Evolutionary conservation across 495 filamentous ascomycete species (phyloP).

Genomic region (Collariella sp.): DNA sequence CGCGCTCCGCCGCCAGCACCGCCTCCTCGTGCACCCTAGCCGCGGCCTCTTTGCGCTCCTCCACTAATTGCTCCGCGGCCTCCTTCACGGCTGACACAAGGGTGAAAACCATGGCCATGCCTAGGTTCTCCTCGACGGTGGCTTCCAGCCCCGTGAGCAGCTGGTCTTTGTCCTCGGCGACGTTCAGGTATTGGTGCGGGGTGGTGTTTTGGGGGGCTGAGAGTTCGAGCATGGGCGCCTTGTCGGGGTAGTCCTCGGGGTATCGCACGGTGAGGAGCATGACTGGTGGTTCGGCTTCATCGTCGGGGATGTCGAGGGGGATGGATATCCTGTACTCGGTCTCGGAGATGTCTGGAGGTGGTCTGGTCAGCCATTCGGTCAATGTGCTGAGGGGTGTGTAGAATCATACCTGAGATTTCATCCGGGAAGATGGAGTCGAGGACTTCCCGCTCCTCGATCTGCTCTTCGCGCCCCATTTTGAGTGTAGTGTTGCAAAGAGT

Average conservation of each 20-base stretch:
- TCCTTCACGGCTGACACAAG: conserved; percentile 83
- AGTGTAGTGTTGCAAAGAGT: not conserved
- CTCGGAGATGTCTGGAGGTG: conserved; percentile 65
- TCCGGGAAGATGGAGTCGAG: conserved; percentile 97
- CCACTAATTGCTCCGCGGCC: conserved; percentile 68
- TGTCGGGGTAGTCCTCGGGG: conserved; percentile 79
- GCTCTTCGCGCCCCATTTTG: conserved; percentile 87
- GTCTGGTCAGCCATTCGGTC: not conserved
- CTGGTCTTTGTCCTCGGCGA: conserved; percentile 54
- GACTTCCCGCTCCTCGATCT: conserved; percentile 91
- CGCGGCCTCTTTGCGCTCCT: conserved; percentile 53
- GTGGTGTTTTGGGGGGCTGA: conserved; percentile 59
- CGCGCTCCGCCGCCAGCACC: conserved; percentile 65
- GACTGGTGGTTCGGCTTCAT: conserved; percentile 47
- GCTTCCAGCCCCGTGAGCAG: conserved; percentile 60
- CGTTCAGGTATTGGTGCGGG: conserved; percentile 50
- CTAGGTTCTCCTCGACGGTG: conserved; percentile 78
- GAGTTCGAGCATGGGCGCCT: conserved; percentile 70
- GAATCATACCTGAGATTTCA: conserved; percentile 74
- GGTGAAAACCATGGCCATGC: conserved; percentile 98
- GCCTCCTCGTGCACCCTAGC: conserved; percentile 56
- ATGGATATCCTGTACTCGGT: conserved; percentile 78
- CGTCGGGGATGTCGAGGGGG: conserved; percentile 60
- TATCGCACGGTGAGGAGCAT: conserved; percentile 77
- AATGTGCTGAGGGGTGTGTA: no score